Base-by-base conservation (phyloP, 2,329 filamentous ascomycete species). In the Fusarium lateritium region DNA sequence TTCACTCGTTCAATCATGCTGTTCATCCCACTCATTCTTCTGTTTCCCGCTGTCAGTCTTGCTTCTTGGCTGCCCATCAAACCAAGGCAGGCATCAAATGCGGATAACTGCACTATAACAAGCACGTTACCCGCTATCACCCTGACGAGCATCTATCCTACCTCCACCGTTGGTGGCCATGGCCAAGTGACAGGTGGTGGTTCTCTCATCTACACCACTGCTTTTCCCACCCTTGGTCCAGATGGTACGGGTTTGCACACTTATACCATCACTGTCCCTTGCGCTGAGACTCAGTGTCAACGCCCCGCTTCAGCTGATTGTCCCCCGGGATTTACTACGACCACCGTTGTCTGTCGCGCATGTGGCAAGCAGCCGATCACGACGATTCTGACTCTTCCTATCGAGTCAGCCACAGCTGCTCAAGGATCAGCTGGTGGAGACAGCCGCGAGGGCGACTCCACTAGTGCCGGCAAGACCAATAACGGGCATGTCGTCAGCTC, bases 1-100 rank as follows among this genome's bases (percentile, higher is more conserved):
- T 63, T 44, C 57, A 43, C 57, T 67, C 62, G 38, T 62, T 67
- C 38, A 58, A 58, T 21, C 22, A 67, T 67, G 65, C 14, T 67
- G 10, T 14, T 58, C 47, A 21, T 57, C 45, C 24, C 40, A 17
- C 43, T 67, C 57, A 3, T 63, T 56, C 14, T 67, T 44, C 9
- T 62, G 9, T 7, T 67, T 9, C 63, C 65, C 6, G 43, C 52
- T 5, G 52, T 33, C 8, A 38, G 34, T 28, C 46, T 56, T n/a
- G 65, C 62, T 13, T 56, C 57, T 28, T 62, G 57, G 51, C 49
- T 63, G 2, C 62, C 65, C 13, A 14, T 67, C 5, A n/a, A 19
- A 11, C 51, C 42, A 52, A 43, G 47, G 46, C 38, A 54, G 36
- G 24, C 46, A 14, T 14, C 47, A 5, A 39, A 5, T 7, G 8